Evolutionary conservation across 1,284 basidiomycete species (phyloP).

Genomic region (Sphagnurus paluster): DNA sequence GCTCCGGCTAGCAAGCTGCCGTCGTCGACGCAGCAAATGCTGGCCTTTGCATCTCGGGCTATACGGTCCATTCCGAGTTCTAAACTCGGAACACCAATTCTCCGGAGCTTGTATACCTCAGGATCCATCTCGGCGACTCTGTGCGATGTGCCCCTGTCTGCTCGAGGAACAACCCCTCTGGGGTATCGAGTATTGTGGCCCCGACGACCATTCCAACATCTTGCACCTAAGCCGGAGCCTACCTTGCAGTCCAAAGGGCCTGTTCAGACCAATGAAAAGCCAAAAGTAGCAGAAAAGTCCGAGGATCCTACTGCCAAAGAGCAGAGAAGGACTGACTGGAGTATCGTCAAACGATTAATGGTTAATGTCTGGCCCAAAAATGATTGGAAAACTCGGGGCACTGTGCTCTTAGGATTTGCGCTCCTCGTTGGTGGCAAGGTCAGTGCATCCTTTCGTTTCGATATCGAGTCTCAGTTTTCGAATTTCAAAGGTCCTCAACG

Average conservation of each 20-base stretch:
- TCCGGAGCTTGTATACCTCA: neutral
- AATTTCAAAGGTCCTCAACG: conserved; percentile 75
- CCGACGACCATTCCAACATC: conserved; percentile 21
- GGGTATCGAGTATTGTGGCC: neutral
- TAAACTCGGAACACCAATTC: neutral
- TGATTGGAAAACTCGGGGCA: conserved; percentile 72
- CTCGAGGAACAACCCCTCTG: neutral
- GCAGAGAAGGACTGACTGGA: conserved; percentile 70
- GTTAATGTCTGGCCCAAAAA: conserved; percentile 75
- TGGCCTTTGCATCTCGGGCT: neutral
- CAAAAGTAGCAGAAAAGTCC: neutral
- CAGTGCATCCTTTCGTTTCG: conserved; percentile 16
- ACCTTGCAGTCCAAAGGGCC: conserved; percentile 7
- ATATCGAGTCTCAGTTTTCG: neutral
- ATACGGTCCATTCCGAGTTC: neutral
- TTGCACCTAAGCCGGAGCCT: conserved; percentile 23
- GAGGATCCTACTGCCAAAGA: conserved; percentile 31
- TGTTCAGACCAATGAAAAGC: conserved; percentile 1
- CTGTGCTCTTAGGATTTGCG: conserved; percentile 83
- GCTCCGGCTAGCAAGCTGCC: too few relatives aligned
- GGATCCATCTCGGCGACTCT: neutral
- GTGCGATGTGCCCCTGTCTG: neutral
- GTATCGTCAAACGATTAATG: conserved; percentile 61
- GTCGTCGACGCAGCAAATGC: conserved; percentile 2
- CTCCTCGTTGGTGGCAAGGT: conserved; percentile 90